These are phyloP conservation scores for Hymenoscyphus linearis DNA, from an alignment of 2,329 filamentous ascomycete genomes.

Conservation along the genomic window DNA sequence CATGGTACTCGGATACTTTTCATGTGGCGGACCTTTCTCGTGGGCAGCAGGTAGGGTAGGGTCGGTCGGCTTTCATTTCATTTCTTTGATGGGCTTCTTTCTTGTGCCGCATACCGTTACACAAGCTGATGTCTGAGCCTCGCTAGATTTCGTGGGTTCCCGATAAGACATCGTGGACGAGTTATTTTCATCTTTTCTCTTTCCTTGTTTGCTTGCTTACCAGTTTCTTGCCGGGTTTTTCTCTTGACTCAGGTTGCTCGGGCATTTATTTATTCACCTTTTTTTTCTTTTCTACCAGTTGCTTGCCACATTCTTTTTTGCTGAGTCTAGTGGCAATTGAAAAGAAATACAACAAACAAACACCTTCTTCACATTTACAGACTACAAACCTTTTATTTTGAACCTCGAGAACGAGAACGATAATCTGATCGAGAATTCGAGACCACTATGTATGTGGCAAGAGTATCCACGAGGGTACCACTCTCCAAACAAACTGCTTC, in stretches of 20 bases:
- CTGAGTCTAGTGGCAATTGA: neutral
- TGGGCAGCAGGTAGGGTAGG: too few species aligned
- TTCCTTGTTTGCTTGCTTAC: neutral
- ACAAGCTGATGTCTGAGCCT: neutral
- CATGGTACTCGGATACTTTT: too few species aligned
- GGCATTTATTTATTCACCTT: neutral
- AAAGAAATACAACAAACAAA: neutral
- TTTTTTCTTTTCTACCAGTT: neutral
- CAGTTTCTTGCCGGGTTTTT: neutral
- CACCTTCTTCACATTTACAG: neutral
- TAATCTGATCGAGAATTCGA: neutral
- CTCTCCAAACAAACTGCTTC: slow-evolving; percentile 23
- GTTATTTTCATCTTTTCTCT: neutral
- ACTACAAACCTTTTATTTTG: neutral
- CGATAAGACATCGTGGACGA: neutral
- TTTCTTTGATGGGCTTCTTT: neutral
- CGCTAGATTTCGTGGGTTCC: neutral
- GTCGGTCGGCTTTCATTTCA: neutral
- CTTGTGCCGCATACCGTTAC: neutral
- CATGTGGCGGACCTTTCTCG: neutral
- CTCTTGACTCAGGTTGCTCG: neutral
- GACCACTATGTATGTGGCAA: slow-evolving; percentile 27
- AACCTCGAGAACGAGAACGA: neutral
- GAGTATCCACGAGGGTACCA: slow-evolving; percentile 22
- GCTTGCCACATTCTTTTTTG: neutral